Base-by-base conservation (phyloP, 2,329 filamentous ascomycete species). In the Thermomyces lanuginosus region DNA sequence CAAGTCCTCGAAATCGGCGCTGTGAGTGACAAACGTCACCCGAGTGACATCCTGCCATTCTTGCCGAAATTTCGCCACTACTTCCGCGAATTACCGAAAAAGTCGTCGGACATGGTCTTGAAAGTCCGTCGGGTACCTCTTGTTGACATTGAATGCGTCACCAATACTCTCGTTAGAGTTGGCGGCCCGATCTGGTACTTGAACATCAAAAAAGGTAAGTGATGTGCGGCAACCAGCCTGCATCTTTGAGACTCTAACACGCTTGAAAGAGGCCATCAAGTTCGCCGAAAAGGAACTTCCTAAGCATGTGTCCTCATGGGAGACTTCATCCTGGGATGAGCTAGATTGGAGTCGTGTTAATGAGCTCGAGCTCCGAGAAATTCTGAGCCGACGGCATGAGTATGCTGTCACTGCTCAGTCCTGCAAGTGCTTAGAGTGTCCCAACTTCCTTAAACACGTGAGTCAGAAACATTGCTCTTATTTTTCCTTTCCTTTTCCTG, bases 41-140 rank as follows among this genome's bases (percentile, higher is more conserved):
- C 78, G 9, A 80, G 75, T n/a, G 86, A 95, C 44, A 63, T 91
- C 18, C 61, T 98, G 7, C 84, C 89, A 0, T 95, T 84, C 44
- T 55, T 92, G 2, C 68, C 76, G 4, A 56, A 59, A 1, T 81
- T 89, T 47, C 67, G 78, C 8, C 61, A 63, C 21, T 60, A 74
- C 23, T 71, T 91, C 38, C 67, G 73, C 7, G 60, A 66, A 8
- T 50, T 92, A 0, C 76, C 81, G 1, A 68, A 72, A 28, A 62
- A 59, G 9, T 72, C 71, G 39, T 66, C 64, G 32, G 68, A 81
- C 11, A 69, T 92, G 45, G 66, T 67, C 7, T 63, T 74, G 7
- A 78, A 77, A 47, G 67, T 69, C 2, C 56, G 67, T 4, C 72
- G 76, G 29, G 68, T 95, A 5, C 72, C 76, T 0, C 55, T 95